A percentile compares a stretch with the other conserved stretches of the same genome.
Evolutionary conservation across 169 alveolate genomes (phyloP).

Genomic region (Eimeria tenella): DNA sequence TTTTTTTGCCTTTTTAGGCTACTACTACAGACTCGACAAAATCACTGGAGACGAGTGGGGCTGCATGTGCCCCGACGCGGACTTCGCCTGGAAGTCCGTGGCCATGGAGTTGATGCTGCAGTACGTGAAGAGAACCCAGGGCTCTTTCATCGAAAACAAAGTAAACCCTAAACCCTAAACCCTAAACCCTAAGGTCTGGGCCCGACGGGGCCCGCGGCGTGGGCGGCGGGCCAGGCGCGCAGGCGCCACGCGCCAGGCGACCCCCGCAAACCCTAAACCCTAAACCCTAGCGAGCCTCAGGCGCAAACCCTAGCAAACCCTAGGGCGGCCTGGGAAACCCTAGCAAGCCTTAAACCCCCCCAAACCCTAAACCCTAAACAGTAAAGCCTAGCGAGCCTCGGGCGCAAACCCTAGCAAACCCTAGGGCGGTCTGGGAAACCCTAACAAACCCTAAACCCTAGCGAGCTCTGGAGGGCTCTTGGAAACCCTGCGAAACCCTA

Average conservation of each 20-base stretch:
- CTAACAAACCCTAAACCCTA: too few species aligned
- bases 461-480: too few species aligned
- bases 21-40: slow-evolving; percentile 68
- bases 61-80: slow-evolving; percentile 73
- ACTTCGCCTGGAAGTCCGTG: slow-evolving; percentile 83
- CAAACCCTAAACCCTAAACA: too few species aligned
- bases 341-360: too few species aligned
- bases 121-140: slow-evolving; percentile 90
- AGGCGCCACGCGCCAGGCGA: background rate
- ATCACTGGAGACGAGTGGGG: slow-evolving; percentile 80
- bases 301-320: too few species aligned
- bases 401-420: too few species aligned
- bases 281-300: background rate
- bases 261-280: slow-evolving; percentile 5
- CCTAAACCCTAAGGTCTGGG: background rate
- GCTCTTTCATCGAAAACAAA: slow-evolving; percentile 90
- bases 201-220: background rate
- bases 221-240: too few species aligned
- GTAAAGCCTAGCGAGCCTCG: background rate
- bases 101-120: slow-evolving; percentile 85
- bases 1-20: slow-evolving; percentile 43
- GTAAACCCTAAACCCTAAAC: slow-evolving; percentile 47
- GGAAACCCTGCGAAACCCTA: too few species aligned
- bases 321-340: too few species aligned
- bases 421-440: too few species aligned